These are phyloP conservation scores for Backusella tuberculispora DNA, from an alignment of 192 early-diverging fungal species.

Conservation along the genomic window DNA sequence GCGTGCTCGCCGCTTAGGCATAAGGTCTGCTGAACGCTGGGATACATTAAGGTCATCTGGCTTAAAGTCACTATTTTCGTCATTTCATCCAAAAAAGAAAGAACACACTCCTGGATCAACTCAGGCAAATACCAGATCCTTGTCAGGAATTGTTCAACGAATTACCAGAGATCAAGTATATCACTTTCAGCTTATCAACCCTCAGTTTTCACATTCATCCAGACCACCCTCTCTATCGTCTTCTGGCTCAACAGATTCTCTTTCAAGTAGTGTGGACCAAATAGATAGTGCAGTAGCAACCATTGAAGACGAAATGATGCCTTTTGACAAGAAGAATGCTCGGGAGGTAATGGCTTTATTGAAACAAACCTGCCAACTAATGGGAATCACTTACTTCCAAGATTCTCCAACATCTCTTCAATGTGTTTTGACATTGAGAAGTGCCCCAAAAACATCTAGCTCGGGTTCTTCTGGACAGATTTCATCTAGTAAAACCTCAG, in stretches of 20 bases:
- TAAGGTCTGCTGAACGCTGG: conserved; percentile 28
- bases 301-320: conserved; percentile 2
- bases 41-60: conserved; percentile 19
- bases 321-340: conserved; percentile 16
- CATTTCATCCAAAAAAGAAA: neutral
- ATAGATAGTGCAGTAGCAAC: conserved; percentile 11
- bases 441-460: neutral
- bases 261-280: conserved; percentile 17
- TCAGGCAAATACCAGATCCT: neutral
- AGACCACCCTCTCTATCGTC: conserved; percentile 19
- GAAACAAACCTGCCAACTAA: conserved; percentile 28
- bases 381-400: conserved; percentile 39
- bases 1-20: conserved; percentile 18
- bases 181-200: conserved; percentile 6
- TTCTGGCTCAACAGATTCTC: conserved; percentile 18
- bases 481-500: neutral
- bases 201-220: neutral
- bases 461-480: neutral
- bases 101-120: neutral
- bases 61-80: conserved; percentile 13
- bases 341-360: conserved; percentile 35
- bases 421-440: conserved; percentile 33
- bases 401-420: neutral
- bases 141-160: conserved; percentile 7
- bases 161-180: conserved; percentile 23